These are phyloP conservation scores for Cephalotrichum gorgonifer DNA, from an alignment of 2,329 filamentous ascomycete species.

Conservation along the genomic window DNA sequence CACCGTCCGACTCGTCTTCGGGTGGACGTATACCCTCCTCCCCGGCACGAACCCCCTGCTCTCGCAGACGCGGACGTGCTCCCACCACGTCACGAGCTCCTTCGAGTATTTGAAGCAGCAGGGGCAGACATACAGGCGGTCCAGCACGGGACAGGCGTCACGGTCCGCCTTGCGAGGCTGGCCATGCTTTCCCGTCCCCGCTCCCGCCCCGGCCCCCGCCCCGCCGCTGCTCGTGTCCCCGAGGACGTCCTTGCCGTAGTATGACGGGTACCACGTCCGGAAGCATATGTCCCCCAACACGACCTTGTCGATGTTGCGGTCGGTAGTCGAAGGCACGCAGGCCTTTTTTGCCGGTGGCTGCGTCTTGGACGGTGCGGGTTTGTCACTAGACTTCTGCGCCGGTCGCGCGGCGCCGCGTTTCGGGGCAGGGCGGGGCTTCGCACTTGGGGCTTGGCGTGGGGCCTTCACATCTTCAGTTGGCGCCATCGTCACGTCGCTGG, in stretches of 20 bases:
- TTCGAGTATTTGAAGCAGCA: slow-evolving; percentile 89
- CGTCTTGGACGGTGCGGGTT: slow-evolving; percentile 16
- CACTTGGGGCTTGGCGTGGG: slow-evolving; percentile 2
- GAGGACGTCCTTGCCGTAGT: slow-evolving; percentile 66
- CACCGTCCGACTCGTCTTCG: slow-evolving; percentile 12
- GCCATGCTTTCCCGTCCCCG: slow-evolving; percentile 8
- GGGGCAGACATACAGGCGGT: slow-evolving; percentile 75
- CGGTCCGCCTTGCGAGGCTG: slow-evolving; percentile 10
- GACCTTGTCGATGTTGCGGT: slow-evolving; percentile 78
- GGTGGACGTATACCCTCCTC: slow-evolving; percentile 61
- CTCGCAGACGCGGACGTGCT: slow-evolving; percentile 49
- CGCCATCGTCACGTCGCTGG: slow-evolving; percentile 25
- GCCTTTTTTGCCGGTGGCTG: slow-evolving; percentile 16
- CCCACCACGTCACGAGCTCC: slow-evolving; percentile 47
- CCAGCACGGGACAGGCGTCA: slow-evolving; percentile 35
- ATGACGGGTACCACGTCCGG: slow-evolving; percentile 86
- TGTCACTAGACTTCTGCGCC: background rate
- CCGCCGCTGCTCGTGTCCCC: slow-evolving; percentile 32
- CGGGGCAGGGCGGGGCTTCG: slow-evolving; percentile 4
- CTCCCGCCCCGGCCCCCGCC: slow-evolving; percentile 1
- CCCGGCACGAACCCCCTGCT: slow-evolving; percentile 47
- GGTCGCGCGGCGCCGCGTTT: slow-evolving; percentile 6
- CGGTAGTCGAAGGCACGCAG: slow-evolving; percentile 19
- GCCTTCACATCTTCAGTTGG: slow-evolving; percentile 10
- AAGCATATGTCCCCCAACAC: slow-evolving; percentile 77